Conservation (phyloP, 768 basidiomycete genomes). For the Rossbeevera mucosa region DNA sequence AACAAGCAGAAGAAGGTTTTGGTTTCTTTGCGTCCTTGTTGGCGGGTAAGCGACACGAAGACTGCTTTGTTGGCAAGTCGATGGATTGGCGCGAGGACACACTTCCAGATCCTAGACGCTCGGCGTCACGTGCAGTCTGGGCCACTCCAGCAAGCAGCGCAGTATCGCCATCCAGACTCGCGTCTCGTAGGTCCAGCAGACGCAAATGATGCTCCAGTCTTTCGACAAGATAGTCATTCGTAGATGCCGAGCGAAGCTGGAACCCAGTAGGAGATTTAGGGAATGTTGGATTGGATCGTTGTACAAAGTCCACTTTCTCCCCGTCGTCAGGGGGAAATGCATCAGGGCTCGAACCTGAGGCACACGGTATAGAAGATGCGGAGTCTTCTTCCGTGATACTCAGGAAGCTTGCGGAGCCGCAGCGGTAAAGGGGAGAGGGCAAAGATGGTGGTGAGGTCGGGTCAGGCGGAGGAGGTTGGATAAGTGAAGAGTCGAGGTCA, state of each 20-base stretch:
- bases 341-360: neutral
- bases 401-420: constrained; percentile 3
- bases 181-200: constrained; percentile 16
- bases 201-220: constrained; percentile 17
- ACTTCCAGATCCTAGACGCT: neutral
- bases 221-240: constrained; percentile 18
- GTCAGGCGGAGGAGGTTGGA: neutral
- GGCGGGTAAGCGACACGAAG: neutral
- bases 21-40: neutral
- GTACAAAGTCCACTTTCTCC: neutral
- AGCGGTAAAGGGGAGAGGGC: neutral
- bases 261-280: constrained; percentile 18
- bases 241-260: constrained; percentile 17
- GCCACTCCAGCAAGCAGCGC: too few species aligned
- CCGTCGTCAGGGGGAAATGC: neutral
- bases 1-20: neutral
- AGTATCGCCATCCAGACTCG: constrained; percentile 2
- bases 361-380: constrained; percentile 15
- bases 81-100: neutral
- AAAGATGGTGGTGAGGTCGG: neutral
- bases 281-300: neutral
- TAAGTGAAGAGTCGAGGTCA: constrained; percentile 6
- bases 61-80: neutral
- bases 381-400: constrained; percentile 8
- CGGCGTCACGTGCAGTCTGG: neutral